These are phyloP conservation scores for Xylaria sp. DNA, from an alignment of 2,329 filamentous ascomycete genomes.

Conservation along the genomic window DNA sequence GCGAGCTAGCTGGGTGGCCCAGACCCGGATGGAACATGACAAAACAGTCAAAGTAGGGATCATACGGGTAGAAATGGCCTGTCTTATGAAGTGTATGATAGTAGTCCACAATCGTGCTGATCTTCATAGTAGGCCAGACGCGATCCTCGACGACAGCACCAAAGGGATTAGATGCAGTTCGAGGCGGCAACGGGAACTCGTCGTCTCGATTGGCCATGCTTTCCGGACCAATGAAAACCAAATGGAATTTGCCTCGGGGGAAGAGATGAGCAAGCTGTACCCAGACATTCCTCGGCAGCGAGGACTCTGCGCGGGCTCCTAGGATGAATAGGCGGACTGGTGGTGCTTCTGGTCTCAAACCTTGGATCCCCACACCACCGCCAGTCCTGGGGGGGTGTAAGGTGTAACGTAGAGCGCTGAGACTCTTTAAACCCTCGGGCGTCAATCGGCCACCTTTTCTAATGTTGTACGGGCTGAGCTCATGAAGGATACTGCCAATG, in stretches of 20 bases:
- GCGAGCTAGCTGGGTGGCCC: constrained; percentile 89
- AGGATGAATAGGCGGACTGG: constrained; percentile 92
- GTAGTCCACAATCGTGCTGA: constrained; percentile 97
- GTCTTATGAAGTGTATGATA: constrained; percentile 96
- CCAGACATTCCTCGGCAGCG: constrained; percentile 92
- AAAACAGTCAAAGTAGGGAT: constrained; percentile 98
- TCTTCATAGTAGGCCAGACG: constrained; percentile 89
- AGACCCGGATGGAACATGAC: constrained; percentile 96
- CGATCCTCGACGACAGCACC: constrained; percentile 94
- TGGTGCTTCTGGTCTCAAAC: constrained; percentile 83
- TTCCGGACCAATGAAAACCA: constrained; percentile 96
- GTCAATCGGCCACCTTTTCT: constrained; percentile 80
- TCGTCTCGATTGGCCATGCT: constrained; percentile 93
- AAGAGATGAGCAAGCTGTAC: constrained; percentile 94
- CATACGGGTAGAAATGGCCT: constrained; percentile 90
- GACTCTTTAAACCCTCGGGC: constrained; percentile 88
- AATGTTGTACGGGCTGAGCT: constrained; percentile 91
- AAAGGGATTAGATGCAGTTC: constrained; percentile 87
- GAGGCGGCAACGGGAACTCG: constrained; percentile 89
- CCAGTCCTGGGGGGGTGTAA: constrained; percentile 88
- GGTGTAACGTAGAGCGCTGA: constrained; percentile 91
- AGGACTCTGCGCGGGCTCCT: constrained; percentile 96
- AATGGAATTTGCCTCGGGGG: constrained; percentile 87
- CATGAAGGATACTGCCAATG: constrained; percentile 89
- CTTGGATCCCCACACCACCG: constrained; percentile 77